Percentiles rank a stretch among this genome's conserved stretches.
Conservation (phyloP, 208 protist genomes). For the Crithidia acanthocephali region DNA sequence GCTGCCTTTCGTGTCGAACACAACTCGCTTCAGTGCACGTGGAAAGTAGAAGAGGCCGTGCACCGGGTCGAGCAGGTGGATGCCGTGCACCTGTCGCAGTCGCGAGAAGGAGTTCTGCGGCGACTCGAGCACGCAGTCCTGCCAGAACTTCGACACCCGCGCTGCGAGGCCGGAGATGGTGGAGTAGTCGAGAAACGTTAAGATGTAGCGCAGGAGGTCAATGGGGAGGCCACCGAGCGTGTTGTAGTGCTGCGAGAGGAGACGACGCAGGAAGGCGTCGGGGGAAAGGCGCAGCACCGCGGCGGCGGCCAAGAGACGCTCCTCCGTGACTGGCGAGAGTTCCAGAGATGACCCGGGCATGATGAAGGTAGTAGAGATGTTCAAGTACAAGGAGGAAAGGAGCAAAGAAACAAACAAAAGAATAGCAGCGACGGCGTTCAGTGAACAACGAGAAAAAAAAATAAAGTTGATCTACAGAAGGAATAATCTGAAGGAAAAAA, state of each 20-base stretch:
- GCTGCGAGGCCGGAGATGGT: slow-evolving; percentile 34
- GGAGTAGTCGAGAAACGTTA: slow-evolving; percentile 59
- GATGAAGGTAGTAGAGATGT: background rate
- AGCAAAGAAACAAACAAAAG: background rate
- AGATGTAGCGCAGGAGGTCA: slow-evolving; percentile 40
- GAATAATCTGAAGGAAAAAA: no score
- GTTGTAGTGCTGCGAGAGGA: slow-evolving; percentile 47
- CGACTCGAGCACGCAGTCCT: slow-evolving; percentile 31
- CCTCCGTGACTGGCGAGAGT: slow-evolving; percentile 25
- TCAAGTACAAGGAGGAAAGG: no score
- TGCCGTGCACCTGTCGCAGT: slow-evolving; percentile 52
- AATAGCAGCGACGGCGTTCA: no score
- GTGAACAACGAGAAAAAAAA: no score
- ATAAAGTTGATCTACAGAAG: no score
- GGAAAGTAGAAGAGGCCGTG: slow-evolving; percentile 58
- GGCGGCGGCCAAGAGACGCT: slow-evolving; percentile 38
- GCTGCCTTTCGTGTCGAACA: slow-evolving; percentile 23
- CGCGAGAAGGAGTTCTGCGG: slow-evolving; percentile 31
- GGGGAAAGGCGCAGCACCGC: slow-evolving; percentile 36
- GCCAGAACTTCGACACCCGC: slow-evolving; percentile 42
- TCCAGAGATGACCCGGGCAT: slow-evolving; percentile 25
- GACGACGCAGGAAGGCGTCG: slow-evolving; percentile 30
- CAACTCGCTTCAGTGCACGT: slow-evolving; percentile 46
- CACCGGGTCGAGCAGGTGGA: slow-evolving; percentile 53
- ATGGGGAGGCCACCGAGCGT: slow-evolving; percentile 45